Evolutionary conservation across 169 alveolate species (phyloP).

Genomic region (Pseudocohnilembus persalinus): DNA sequence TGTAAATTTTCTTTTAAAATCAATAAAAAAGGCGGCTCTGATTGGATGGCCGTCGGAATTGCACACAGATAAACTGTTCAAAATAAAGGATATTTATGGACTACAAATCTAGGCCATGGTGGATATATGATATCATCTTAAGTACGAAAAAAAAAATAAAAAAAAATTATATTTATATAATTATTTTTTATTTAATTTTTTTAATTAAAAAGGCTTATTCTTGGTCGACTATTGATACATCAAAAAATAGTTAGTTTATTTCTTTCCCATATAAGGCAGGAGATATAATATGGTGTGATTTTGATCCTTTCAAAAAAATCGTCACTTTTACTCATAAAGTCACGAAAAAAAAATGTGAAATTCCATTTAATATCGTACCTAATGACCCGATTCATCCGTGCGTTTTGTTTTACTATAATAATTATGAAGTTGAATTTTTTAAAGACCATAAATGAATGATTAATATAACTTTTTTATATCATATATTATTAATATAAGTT

Average conservation of each 20-base stretch:
- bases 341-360: background rate
- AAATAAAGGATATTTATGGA: background rate
- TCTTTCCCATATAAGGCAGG: background rate
- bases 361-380: background rate
- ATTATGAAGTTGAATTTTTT: conserved; percentile 17
- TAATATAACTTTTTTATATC: too few species aligned
- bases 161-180: background rate
- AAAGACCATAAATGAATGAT: background rate
- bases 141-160: background rate
- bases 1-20: conserved; percentile 10
- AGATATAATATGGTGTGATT: conserved; percentile 5
- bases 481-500: too few species aligned
- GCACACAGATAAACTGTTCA: conserved; percentile 16
- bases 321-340: background rate
- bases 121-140: background rate
- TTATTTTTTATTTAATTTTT: background rate
- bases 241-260: background rate
- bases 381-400: conserved; percentile 25
- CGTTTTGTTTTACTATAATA: conserved; percentile 14
- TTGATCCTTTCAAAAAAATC: conserved; percentile 23
- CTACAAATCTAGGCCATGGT: conserved; percentile 1
- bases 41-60: conserved; percentile 25
- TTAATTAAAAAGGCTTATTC: conserved; percentile 11
- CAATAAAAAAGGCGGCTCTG: background rate
- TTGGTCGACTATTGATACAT: conserved; percentile 14